Evolutionary conservation across 352 stramenopile species (phyloP).

Genomic region (Globisporangium spinosum): DNA sequence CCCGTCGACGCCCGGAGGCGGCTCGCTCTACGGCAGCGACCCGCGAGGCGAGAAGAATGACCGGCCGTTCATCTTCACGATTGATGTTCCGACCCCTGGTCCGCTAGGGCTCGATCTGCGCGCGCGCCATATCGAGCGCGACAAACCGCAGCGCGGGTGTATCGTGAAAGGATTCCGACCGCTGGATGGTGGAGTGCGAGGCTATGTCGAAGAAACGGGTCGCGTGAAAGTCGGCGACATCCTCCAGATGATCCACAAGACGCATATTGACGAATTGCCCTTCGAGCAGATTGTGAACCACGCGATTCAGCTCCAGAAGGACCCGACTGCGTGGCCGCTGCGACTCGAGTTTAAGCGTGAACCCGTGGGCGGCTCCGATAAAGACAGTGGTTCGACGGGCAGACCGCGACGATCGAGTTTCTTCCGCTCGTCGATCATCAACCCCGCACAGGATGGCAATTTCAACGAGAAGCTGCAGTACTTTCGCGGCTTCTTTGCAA

Average conservation of each 20-base stretch:
- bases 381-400: slow-evolving; percentile 21
- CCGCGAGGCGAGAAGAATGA: slow-evolving; percentile 38
- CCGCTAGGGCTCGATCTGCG: slow-evolving; percentile 72
- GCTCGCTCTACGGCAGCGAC: slow-evolving; percentile 48
- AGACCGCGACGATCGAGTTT: slow-evolving; percentile 66
- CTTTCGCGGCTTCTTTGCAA: slow-evolving; percentile 82
- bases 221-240: slow-evolving; percentile 79
- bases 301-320: slow-evolving; percentile 67
- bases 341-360: slow-evolving; percentile 76
- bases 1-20: slow-evolving; percentile 26
- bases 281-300: slow-evolving; percentile 84
- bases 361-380: slow-evolving; percentile 20
- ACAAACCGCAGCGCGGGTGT: slow-evolving; percentile 68
- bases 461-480: slow-evolving; percentile 88
- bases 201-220: slow-evolving; percentile 72
- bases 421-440: slow-evolving; percentile 68
- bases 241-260: slow-evolving; percentile 75
- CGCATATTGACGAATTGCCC: slow-evolving; percentile 72
- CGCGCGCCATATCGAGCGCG: slow-evolving; percentile 66
- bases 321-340: slow-evolving; percentile 64
- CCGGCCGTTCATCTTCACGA: slow-evolving; percentile 58
- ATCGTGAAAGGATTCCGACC: slow-evolving; percentile 80
- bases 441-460: slow-evolving; percentile 62
- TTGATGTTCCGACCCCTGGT: slow-evolving; percentile 67
- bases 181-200: slow-evolving; percentile 38